phyloP scores from a whole-genome alignment of 169 alveolate genomes.

The Plasmodium ovale region DNA sequence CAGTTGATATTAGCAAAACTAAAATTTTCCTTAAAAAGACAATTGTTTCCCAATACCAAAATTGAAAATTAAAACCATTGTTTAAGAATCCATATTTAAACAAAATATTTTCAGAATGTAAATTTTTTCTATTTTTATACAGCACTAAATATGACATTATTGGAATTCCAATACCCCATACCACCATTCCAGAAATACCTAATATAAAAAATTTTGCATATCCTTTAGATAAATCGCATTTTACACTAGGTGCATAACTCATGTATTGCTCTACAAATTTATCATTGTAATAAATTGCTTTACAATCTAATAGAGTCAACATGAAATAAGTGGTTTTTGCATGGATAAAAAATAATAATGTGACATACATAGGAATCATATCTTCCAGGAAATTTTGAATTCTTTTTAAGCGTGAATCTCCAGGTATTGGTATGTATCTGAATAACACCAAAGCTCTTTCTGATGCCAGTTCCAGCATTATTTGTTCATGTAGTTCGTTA shows the following conservation, averaged over 20 bases:
- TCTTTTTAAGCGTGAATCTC: conserved; percentile 82
- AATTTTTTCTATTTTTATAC: conserved; percentile 81
- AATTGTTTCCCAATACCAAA: conserved; percentile 90
- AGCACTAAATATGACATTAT: conserved; percentile 84
- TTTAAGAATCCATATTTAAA: conserved; percentile 89
- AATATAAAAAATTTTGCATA: conserved; percentile 83
- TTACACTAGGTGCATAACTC: conserved; percentile 80
- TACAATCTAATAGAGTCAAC: conserved; percentile 88
- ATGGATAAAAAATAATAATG: conserved; percentile 87
- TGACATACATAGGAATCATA: conserved; percentile 90
- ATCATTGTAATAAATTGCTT: conserved; percentile 77
- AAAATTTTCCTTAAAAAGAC: conserved; percentile 87
- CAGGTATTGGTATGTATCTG: conserved; percentile 88
- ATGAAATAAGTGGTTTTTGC: conserved; percentile 84
- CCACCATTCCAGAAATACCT: conserved; percentile 84
- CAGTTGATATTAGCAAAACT: conserved; percentile 85
- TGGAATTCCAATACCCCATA: conserved; percentile 91
- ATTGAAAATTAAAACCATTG: conserved; percentile 87
- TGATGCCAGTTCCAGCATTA: conserved; percentile 81
- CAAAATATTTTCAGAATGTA: conserved; percentile 84
- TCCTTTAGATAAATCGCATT: conserved; percentile 80
- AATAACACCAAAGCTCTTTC: conserved; percentile 86
- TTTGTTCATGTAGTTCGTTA: conserved; percentile 67
- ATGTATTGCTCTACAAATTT: conserved; percentile 72
- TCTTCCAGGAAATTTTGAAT: conserved; percentile 86